Percentiles rank a stretch among this genome's conserved stretches.
Evolutionary conservation across 495 filamentous ascomycete species (phyloP).

Genomic region (Aspergillus panamensis): DNA sequence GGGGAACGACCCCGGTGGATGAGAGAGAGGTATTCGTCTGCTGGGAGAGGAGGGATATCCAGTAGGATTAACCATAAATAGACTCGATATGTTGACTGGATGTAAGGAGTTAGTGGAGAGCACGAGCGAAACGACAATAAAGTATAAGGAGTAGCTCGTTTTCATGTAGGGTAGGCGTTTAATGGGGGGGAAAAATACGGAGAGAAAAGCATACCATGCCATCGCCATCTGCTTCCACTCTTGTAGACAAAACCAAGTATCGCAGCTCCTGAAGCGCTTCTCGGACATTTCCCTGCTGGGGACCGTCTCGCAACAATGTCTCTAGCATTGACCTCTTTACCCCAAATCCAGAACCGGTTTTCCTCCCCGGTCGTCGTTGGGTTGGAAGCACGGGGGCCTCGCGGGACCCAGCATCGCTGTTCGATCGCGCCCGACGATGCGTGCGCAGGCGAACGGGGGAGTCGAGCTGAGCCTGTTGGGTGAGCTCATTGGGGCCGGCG

Average conservation of each 20-base stretch:
- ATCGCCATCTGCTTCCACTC: slow-evolving; percentile 77
- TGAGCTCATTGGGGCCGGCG: slow-evolving; percentile 22
- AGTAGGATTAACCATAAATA: slow-evolving; percentile 95
- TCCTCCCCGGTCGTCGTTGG: slow-evolving; percentile 49
- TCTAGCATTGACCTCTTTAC: slow-evolving; percentile 62
- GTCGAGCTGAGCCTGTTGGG: slow-evolving; percentile 19
- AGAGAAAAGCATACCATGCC: slow-evolving; percentile 65
- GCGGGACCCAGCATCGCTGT: slow-evolving; percentile 61
- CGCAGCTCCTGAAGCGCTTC: slow-evolving; percentile 70
- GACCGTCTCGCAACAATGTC: slow-evolving; percentile 64
- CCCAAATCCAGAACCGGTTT: slow-evolving; percentile 52
- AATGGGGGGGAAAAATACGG: slow-evolving; percentile 19
- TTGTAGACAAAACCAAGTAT: slow-evolving; percentile 71
- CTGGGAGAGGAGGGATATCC: slow-evolving; percentile 74
- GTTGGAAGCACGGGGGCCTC: slow-evolving; percentile 38
- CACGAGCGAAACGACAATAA: slow-evolving; percentile 15
- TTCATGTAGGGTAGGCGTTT: background rate
- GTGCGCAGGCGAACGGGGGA: slow-evolving; percentile 33
- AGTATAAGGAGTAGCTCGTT: background rate
- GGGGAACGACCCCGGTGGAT: slow-evolving; percentile 91
- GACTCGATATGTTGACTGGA: slow-evolving; percentile 83
- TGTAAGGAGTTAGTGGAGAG: slow-evolving; percentile 13
- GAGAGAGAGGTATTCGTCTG: slow-evolving; percentile 82
- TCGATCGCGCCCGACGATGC: slow-evolving; percentile 63
- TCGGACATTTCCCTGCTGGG: slow-evolving; percentile 61